Conservation (phyloP, 2,329 filamentous ascomycete species). For the Helminthosporium solani region DNA sequence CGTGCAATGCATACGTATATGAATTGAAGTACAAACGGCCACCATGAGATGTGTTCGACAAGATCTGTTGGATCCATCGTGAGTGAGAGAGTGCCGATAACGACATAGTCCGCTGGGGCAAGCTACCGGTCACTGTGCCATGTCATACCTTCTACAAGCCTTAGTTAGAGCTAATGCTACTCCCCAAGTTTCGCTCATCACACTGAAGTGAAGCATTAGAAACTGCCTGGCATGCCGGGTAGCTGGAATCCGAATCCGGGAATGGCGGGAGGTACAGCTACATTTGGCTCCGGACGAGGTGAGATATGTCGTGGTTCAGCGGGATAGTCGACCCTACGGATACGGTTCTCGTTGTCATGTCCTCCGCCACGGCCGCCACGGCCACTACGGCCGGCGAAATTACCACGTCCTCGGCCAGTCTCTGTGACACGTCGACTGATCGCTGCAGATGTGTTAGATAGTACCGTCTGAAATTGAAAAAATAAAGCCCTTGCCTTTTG, state of each 20-base stretch:
- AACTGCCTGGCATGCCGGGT: slow-evolving; percentile 2
- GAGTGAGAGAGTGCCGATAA: neutral
- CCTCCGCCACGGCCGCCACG: slow-evolving; percentile 19
- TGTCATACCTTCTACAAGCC: neutral
- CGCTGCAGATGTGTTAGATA: slow-evolving; percentile 24
- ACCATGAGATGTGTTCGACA: neutral
- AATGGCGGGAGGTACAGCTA: slow-evolving; percentile 55
- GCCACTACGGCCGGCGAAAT: slow-evolving; percentile 16
- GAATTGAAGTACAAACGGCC: neutral
- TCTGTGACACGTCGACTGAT: slow-evolving; percentile 40
- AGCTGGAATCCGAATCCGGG: slow-evolving; percentile 56
- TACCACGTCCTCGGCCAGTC: slow-evolving; percentile 24
- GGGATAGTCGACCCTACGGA: slow-evolving; percentile 32
- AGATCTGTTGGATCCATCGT: neutral
- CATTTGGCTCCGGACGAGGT: slow-evolving; percentile 41
- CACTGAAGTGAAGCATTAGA: neutral
- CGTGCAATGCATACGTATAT: slow-evolving; percentile 14
- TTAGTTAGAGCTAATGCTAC: neutral
- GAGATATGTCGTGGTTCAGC: slow-evolving; percentile 36
- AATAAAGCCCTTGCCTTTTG: slow-evolving; percentile 66
- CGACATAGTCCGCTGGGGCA: too few species aligned
- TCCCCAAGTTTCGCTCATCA: neutral
- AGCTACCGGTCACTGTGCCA: too few species aligned
- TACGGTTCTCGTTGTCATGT: slow-evolving; percentile 25
- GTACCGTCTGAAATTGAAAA: neutral